Percentiles rank a stretch among this genome's conserved stretches.
phyloP scores from a whole-genome alignment of 306 rosid genomes.

The Aeschynomene evenia region DNA sequence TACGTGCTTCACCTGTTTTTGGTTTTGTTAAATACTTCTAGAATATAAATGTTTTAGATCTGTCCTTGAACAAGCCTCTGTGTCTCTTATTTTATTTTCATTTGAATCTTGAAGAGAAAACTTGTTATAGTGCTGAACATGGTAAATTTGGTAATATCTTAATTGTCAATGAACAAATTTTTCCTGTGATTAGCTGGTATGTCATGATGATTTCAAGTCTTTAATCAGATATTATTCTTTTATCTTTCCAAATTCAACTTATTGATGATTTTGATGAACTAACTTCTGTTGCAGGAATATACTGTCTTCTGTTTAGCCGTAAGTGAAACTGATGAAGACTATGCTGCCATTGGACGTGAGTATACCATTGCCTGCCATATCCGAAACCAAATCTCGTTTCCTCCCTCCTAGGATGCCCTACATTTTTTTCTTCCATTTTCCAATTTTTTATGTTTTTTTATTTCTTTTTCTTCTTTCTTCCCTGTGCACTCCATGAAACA shows the following conservation, averaged over 20 bases:
- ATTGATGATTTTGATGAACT: constrained; percentile 17
- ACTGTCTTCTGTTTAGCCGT: constrained; percentile 46
- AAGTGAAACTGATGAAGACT: constrained; percentile 10
- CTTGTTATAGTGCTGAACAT: no score
- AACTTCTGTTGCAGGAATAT: constrained; percentile 49
- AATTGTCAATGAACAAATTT: not conserved
- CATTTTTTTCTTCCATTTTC: not conserved
- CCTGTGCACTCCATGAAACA: not conserved
- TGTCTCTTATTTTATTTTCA: not conserved
- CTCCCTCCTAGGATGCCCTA: not conserved
- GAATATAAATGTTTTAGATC: not conserved
- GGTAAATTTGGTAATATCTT: no score
- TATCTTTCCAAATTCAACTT: not conserved
- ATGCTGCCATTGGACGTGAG: constrained; percentile 69
- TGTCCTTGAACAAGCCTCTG: not conserved
- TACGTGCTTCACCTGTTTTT: not conserved
- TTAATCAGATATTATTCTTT: constrained; percentile 3
- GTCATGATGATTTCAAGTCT: not conserved
- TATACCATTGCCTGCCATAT: constrained; percentile 11
- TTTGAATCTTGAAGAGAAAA: not conserved
- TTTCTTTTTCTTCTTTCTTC: not conserved
- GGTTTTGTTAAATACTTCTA: constrained; percentile 3
- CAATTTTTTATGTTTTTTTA: not conserved
- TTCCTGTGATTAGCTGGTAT: constrained; percentile 1
- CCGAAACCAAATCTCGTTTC: constrained; percentile 11